Conservation (phyloP, 2,329 filamentous ascomycete genomes). For the Macrophomina tecta region DNA sequence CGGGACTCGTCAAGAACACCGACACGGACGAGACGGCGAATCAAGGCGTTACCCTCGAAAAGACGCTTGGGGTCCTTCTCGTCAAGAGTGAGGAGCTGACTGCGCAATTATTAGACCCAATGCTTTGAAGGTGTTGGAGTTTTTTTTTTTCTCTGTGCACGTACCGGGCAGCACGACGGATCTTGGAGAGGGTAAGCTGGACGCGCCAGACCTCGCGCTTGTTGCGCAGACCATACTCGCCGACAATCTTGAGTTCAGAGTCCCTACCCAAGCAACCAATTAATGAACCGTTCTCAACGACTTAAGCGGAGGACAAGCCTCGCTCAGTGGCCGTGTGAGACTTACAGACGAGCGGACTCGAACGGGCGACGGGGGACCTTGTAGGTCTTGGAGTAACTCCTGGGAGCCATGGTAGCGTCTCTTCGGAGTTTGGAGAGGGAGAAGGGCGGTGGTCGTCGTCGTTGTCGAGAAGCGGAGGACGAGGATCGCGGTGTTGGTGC, state of each 20-base stretch:
- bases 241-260: conserved; percentile 99
- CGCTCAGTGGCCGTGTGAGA: conserved; percentile 94
- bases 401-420: conserved; percentile 48
- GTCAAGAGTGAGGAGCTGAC: conserved; percentile 99
- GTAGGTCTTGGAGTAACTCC: conserved; percentile 98
- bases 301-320: conserved; percentile 94
- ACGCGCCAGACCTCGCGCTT: conserved; percentile 99
- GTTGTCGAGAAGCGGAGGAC: conserved; percentile 35
- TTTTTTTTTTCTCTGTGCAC: conserved; percentile 39
- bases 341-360: conserved; percentile 99
- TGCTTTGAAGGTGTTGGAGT: background rate
- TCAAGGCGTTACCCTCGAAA: conserved; percentile 99
- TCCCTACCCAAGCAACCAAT: conserved; percentile 73
- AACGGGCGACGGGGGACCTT: conserved; percentile 98
- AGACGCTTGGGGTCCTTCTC: conserved; percentile 99
- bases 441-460: conserved; percentile 35
- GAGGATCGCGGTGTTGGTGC: conserved; percentile 5
- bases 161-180: conserved; percentile 99
- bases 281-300: conserved; percentile 79
- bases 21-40: conserved; percentile 99
- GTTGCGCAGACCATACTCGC: conserved; percentile 99
- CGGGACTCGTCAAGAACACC: conserved; percentile 99
- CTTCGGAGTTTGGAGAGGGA: conserved; percentile 15
- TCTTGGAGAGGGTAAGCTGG: conserved; percentile 99
- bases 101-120: conserved; percentile 47